phyloP scores from a whole-genome alignment of 108 stramenopile genomes.

The Fistulifera pelliculosa region DNA sequence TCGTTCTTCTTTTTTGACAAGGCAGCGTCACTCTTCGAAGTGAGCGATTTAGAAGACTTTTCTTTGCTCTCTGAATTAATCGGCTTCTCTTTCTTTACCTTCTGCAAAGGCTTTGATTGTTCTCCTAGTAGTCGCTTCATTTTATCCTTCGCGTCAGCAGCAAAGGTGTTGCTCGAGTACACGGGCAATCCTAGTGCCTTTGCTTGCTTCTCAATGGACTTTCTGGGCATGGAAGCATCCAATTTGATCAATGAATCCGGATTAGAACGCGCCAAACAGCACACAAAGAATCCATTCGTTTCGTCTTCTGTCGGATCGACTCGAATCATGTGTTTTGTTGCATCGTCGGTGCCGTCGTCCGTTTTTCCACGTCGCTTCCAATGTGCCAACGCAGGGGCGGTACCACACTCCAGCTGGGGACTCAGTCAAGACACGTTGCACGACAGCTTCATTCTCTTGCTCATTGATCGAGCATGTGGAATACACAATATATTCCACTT shows the following conservation, averaged over 20 bases:
- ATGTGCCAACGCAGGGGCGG: conserved; percentile 54
- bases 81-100: no score
- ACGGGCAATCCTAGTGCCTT: no score
- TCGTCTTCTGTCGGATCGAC: conserved; percentile 84
- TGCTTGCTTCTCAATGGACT: no score
- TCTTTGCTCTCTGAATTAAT: no score
- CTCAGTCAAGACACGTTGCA: conserved; percentile 52
- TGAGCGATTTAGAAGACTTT: conserved; percentile 5
- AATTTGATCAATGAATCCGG: conserved; percentile 1
- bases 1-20: conserved; percentile 9
- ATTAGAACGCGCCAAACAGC: conserved; percentile 64
- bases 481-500: conserved; percentile 89
- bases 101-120: no score
- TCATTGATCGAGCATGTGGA: conserved; percentile 95
- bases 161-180: conserved; percentile 5
- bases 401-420: conserved; percentile 37
- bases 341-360: conserved; percentile 22
- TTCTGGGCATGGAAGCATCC: background rate
- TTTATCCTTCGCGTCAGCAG: conserved; percentile 8
- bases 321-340: conserved; percentile 71
- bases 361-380: conserved; percentile 84
- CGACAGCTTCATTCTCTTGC: conserved; percentile 93
- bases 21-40: conserved; percentile 1
- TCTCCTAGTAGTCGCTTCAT: background rate
- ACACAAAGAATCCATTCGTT: conserved; percentile 97